These are phyloP conservation scores for Brassica nigra DNA, from an alignment of 345 rosid genomes.

Conservation along the genomic window DNA sequence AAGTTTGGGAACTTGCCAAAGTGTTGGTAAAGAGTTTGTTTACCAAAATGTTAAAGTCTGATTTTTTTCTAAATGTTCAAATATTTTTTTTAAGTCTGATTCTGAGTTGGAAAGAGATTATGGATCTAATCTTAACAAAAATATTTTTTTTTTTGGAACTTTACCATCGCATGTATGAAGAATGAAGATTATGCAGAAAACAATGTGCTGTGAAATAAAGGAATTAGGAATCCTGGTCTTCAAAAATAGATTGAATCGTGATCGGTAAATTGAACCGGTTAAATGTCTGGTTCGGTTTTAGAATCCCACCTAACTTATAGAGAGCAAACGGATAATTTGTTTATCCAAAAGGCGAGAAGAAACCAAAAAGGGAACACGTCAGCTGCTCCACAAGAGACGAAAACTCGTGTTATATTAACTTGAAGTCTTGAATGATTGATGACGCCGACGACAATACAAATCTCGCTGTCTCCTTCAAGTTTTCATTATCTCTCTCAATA, in stretches of 20 bases:
- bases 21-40: too few species aligned
- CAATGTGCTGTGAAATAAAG: not conserved
- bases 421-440: not conserved
- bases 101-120: too few species aligned
- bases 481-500: not conserved
- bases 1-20: not conserved
- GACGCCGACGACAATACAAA: not conserved
- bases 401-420: not conserved
- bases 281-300: not conserved
- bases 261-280: not conserved
- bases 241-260: not conserved
- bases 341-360: not conserved
- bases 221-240: not conserved
- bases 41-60: too few species aligned
- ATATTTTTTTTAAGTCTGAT: too few species aligned
- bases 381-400: not conserved
- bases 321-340: not conserved
- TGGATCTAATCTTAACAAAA: too few species aligned
- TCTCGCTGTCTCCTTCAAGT: not conserved
- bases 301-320: not conserved
- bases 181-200: too few species aligned
- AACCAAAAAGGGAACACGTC: slow-evolving; percentile 5
- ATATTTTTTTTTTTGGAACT: not conserved
- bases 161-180: not conserved
- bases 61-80: too few species aligned